These are phyloP conservation scores for Carnegiea gigantea DNA, from an alignment of 179 eudicot genomes.

Conservation along the genomic window DNA sequence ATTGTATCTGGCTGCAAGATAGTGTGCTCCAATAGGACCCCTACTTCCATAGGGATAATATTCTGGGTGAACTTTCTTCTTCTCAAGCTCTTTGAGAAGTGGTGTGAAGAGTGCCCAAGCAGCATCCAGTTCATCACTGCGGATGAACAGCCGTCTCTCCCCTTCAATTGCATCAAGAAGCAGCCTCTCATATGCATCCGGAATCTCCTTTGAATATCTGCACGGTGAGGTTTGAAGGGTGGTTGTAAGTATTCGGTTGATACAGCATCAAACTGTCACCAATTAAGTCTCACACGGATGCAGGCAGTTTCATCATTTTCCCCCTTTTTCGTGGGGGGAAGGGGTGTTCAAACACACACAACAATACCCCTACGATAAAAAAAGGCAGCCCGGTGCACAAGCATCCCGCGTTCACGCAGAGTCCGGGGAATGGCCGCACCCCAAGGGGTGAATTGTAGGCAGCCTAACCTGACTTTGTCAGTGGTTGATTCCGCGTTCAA, in stretches of 20 bases:
- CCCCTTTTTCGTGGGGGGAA: too few species aligned
- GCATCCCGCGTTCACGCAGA: too few species aligned
- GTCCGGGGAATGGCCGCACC: too few species aligned
- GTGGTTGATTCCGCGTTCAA: too few species aligned
- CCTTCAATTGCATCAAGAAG: conserved; percentile 96
- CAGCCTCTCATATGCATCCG: conserved; percentile 96
- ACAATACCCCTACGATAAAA: too few species aligned
- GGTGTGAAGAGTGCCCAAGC: conserved; percentile 96
- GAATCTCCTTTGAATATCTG: conserved; percentile 92
- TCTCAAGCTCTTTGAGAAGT: conserved; percentile 75
- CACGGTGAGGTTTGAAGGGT: not conserved
- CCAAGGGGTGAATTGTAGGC: too few species aligned
- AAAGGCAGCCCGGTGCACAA: too few species aligned
- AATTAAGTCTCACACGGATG: not conserved
- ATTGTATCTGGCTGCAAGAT: conserved; percentile 82
- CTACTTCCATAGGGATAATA: conserved; percentile 91
- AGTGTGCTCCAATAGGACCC: conserved; percentile 96
- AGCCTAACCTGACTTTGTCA: too few species aligned
- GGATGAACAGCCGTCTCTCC: conserved; percentile 84
- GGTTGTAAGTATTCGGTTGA: conserved; percentile 1
- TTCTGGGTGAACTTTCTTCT: conserved; percentile 72
- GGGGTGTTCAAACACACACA: too few species aligned
- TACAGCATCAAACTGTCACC: not conserved
- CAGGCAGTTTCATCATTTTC: too few species aligned
- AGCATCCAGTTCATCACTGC: conserved; percentile 93